Percentiles rank a stretch among this genome's conserved stretches.
Evolutionary conservation across 169 alveolate genomes (phyloP).

Genomic region (Besnoitia besnoiti): DNA sequence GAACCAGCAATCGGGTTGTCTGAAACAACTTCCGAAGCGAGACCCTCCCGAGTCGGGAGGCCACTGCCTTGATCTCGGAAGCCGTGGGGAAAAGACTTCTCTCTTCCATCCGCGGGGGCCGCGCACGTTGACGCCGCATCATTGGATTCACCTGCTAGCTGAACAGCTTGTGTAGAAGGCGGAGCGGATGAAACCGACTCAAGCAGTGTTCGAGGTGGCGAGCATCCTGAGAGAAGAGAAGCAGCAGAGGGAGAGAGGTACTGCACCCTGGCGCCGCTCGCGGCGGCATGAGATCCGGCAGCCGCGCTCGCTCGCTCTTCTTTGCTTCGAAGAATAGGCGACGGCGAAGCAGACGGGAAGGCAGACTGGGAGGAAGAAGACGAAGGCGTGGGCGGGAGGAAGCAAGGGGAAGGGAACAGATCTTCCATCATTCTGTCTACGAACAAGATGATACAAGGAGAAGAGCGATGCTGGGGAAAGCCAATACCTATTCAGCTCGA

Average conservation of each 20-base stretch:
- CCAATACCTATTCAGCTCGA: too few relatives aligned
- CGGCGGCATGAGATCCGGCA: neutral
- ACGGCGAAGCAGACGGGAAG: constrained; percentile 4
- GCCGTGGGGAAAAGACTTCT: neutral
- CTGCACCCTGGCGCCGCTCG: neutral
- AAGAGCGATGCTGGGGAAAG: too few relatives aligned
- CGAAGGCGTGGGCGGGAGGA: constrained; percentile 34
- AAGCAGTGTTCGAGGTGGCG: constrained; percentile 3
- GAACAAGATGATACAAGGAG: too few relatives aligned
- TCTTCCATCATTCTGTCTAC: neutral
- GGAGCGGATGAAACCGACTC: neutral
- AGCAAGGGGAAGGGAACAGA: constrained; percentile 21
- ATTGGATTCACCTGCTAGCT: neutral
- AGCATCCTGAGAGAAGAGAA: neutral
- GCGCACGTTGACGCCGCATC: neutral
- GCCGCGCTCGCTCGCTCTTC: neutral
- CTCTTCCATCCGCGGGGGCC: neutral
- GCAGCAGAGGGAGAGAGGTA: neutral
- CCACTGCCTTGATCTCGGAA: too few relatives aligned
- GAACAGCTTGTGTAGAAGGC: neutral
- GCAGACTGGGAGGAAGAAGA: neutral
- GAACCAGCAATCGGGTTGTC: neutral
- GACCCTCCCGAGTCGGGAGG: neutral
- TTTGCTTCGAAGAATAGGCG: neutral
- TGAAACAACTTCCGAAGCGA: neutral